Base-by-base conservation (phyloP, 768 basidiomycete genomes). In the Serendipita vermifera region DNA sequence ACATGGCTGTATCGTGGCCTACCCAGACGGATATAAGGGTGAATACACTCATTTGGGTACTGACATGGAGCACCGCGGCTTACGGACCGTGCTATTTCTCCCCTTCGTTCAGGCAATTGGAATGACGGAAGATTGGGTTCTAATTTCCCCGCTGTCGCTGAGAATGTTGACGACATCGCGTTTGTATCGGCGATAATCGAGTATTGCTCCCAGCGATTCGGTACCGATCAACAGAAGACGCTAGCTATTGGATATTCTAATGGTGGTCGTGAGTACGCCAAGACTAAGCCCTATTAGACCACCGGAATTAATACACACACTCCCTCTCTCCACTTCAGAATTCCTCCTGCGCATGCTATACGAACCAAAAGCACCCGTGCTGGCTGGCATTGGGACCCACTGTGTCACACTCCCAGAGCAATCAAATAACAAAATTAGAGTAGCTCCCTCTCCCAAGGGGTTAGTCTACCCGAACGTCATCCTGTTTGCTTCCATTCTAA, bases 1-100 rank as follows among this genome's bases (percentile, higher is more conserved):
- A 51, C 24, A 51, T 9, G 46, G 46, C 9, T 51, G 26, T 51
- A 51, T 51, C 32, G 46, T 51, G 22, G 46, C 46, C 9, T 51
- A 51, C 32, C 46, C 46, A 27, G 46, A 51, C 46, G 46, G 46
- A 22, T 51, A 51, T 31, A 51, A 31, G 32, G 46, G 46, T 31
- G 27, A 20, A 31, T 29, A 24, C 29, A 20, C 29, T 31, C 32
- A 9, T 51, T 11, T 24, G 5, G 29, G 11, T 27, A 9, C 46
- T 31, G 27, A 15, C 46, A 22, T 22, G 24, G 15, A 11, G 9
- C 27, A 22, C 5, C 7, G 24, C 24, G 7, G 9, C 15, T 51
- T 31, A 9, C 17, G n/a, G 9, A 20, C 17, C 46, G 46, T 22
- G 24, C 26, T 31, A 20, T 51, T 20, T 22, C 46, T 43, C 41